Evolutionary conservation across 495 filamentous ascomycete species (phyloP).

Genomic region (Apodospora peruviana): DNA sequence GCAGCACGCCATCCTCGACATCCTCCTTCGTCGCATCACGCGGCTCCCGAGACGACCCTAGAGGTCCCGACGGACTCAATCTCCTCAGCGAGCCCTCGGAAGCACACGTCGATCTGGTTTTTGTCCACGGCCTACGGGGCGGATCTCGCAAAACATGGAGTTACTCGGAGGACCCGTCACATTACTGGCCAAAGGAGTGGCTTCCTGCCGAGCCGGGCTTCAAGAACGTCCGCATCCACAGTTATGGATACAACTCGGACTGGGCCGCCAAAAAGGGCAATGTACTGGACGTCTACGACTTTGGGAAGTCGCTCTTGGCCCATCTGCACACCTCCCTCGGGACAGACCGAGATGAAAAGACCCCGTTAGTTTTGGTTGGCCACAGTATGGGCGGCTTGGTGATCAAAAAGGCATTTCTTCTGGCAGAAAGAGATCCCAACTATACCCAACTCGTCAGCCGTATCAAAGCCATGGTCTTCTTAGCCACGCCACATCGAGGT

Average conservation of each 20-base stretch:
- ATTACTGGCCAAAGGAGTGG: constrained; percentile 30
- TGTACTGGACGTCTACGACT: constrained; percentile 21
- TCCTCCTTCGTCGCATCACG: too few relatives aligned
- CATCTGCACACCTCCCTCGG: too few relatives aligned
- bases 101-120: background rate
- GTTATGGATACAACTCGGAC: constrained; percentile 26
- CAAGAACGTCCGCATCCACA: constrained; percentile 22
- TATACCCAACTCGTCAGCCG: background rate
- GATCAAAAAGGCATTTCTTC: background rate
- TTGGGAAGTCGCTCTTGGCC: constrained; percentile 22
- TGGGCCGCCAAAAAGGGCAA: constrained; percentile 13
- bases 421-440: background rate
- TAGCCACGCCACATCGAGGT: background rate
- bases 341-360: too few relatives aligned
- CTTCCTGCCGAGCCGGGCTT: constrained; percentile 23
- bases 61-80: background rate
- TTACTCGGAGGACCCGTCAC: constrained; percentile 5
- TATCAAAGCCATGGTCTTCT: background rate
- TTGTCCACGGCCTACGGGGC: constrained; percentile 24
- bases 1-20: too few relatives aligned
- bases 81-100: background rate
- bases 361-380: background rate
- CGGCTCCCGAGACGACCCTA: too few relatives aligned
- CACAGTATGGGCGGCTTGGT: background rate
- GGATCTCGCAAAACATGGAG: constrained; percentile 24